phyloP scores from a whole-genome alignment of 2,329 filamentous ascomycete genomes.

The Cadophora gregata region DNA sequence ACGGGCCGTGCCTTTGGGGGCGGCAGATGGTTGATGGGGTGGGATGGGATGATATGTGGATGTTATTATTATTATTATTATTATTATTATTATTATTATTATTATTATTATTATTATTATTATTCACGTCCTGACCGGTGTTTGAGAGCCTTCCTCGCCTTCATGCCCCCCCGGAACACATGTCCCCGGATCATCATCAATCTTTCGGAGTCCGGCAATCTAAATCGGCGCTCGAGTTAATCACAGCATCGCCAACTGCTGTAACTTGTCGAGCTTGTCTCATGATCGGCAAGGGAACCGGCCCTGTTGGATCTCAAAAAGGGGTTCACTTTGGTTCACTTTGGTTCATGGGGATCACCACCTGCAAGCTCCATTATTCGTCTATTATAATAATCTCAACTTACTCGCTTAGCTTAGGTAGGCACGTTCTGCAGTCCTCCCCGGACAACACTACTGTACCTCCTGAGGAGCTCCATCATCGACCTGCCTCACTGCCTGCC shows the following conservation, averaged over 20 bases:
- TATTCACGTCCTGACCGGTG: too few relatives aligned
- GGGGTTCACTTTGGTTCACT: not conserved
- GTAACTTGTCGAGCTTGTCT: too few relatives aligned
- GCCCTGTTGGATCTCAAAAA: not conserved
- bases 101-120: too few relatives aligned
- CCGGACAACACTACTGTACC: not conserved
- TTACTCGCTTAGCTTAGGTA: not conserved
- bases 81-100: too few relatives aligned
- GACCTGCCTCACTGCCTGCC: too few relatives aligned
- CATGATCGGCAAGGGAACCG: not conserved
- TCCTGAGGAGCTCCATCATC: not conserved
- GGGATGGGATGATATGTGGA: too few relatives aligned
- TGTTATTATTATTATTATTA: too few relatives aligned
- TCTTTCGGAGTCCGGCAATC: not conserved
- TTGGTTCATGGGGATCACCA: too few relatives aligned
- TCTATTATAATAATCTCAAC: not conserved
- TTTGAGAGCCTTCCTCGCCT: not conserved
- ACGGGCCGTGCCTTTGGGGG: slow-evolving; percentile 1
- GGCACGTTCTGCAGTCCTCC: not conserved
- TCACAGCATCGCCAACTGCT: not conserved
- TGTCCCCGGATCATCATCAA: not conserved
- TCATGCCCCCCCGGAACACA: too few relatives aligned
- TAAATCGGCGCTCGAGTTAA: not conserved
- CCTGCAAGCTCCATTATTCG: too few relatives aligned
- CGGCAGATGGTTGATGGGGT: not conserved